A percentile compares a stretch with the other conserved stretches of the same genome.
phyloP scores from a whole-genome alignment of 805 yeast species.

The Cephaloascus albidus region DNA sequence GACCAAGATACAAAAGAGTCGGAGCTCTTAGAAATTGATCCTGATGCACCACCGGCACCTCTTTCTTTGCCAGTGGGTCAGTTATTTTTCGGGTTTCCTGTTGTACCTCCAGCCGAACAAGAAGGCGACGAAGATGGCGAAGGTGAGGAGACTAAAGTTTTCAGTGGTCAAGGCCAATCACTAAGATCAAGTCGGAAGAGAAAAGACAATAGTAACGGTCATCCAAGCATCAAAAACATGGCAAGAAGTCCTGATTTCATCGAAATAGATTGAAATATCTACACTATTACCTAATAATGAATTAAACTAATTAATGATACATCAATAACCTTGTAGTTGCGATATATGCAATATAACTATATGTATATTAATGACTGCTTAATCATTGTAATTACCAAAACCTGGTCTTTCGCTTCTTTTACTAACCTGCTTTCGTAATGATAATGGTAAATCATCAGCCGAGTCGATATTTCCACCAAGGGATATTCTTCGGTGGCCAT shows the following conservation, averaged over 20 bases:
- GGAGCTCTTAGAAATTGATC: constrained; percentile 23
- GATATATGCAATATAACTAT: too few relatives aligned
- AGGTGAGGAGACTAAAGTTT: constrained; percentile 18
- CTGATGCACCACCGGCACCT: constrained; percentile 62
- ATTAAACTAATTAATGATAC: too few relatives aligned
- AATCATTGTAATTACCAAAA: neutral
- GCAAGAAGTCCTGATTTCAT: constrained; percentile 71
- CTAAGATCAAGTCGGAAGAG: constrained; percentile 65
- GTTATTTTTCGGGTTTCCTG: constrained; percentile 89
- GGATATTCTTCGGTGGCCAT: neutral
- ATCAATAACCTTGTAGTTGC: too few relatives aligned
- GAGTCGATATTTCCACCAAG: neutral
- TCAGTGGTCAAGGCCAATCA: constrained; percentile 66
- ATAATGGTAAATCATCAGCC: neutral
- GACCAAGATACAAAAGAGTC: constrained; percentile 19
- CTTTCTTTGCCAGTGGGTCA: constrained; percentile 74
- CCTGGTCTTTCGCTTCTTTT: neutral
- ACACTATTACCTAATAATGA: too few relatives aligned
- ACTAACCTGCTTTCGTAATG: neutral
- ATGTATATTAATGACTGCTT: too few relatives aligned
- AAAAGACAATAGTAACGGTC: constrained; percentile 40
- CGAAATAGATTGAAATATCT: constrained; percentile 68
- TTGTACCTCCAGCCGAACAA: constrained; percentile 39
- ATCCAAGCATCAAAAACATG: constrained; percentile 51
- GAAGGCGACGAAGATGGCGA: constrained; percentile 23